Conservation (phyloP, 768 basidiomycete genomes). For the Termitomyces sp. region DNA sequence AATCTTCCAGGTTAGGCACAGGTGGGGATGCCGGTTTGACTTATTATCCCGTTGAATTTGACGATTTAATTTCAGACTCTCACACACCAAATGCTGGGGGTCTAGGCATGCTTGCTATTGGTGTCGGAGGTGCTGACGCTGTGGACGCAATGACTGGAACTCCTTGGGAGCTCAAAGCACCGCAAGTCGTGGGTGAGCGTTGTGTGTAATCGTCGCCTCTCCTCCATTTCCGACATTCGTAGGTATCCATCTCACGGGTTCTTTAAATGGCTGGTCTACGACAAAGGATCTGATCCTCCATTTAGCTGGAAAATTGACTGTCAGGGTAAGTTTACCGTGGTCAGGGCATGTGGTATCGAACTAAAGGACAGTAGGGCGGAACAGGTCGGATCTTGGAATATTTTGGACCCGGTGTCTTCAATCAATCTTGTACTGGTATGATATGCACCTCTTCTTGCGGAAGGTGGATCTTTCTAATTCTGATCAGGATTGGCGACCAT, state of each 20-base stretch:
- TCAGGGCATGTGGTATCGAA: neutral
- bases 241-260: constrained; percentile 88
- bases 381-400: constrained; percentile 97
- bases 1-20: constrained; percentile 66
- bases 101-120: constrained; percentile 93
- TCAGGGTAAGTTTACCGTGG: constrained; percentile 56
- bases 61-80: constrained; percentile 53
- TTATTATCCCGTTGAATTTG: neutral
- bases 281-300: constrained; percentile 96
- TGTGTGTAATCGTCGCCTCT: neutral
- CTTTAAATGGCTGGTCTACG: constrained; percentile 87
- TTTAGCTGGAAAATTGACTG: constrained; percentile 91
- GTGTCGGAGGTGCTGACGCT: constrained; percentile 98
- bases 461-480: neutral
- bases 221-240: neutral
- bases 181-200: constrained; percentile 69
- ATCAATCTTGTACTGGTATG: constrained; percentile 89
- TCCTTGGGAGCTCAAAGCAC: constrained; percentile 97
- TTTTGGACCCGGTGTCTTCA: constrained; percentile 87
- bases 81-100: constrained; percentile 99
- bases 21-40: constrained; percentile 36
- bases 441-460: neutral
- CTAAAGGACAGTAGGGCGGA: constrained; percentile 62
- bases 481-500: constrained; percentile 82
- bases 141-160: constrained; percentile 98